Conservation (phyloP, 2,329 filamentous ascomycete species). For the Cordyceps militaris region DNA sequence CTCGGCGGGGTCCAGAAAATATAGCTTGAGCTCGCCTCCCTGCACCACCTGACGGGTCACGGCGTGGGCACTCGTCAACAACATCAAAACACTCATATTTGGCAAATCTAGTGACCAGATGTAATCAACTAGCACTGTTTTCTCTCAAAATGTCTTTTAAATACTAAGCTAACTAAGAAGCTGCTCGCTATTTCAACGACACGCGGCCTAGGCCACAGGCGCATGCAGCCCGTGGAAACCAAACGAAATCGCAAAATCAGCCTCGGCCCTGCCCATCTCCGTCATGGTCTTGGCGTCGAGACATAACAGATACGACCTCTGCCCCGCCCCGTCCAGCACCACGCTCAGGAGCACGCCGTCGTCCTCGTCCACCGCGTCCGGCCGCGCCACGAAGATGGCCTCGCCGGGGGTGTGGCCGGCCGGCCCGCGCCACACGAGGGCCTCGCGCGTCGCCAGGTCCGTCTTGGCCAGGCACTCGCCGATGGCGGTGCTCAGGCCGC, state of each 20-base stretch:
- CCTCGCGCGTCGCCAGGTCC: constrained; percentile 42
- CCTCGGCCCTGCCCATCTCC: constrained; percentile 53
- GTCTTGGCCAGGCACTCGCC: constrained; percentile 51
- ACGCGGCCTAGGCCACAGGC: neutral
- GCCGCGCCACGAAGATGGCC: constrained; percentile 48
- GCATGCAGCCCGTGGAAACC: constrained; percentile 49
- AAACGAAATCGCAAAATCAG: constrained; percentile 45
- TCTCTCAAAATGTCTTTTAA: too few species aligned
- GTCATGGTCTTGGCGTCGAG: constrained; percentile 49
- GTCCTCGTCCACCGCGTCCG: constrained; percentile 39
- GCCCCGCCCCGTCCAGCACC: constrained; percentile 47
- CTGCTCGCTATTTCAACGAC: neutral
- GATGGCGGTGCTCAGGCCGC: constrained; percentile 47
- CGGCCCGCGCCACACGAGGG: constrained; percentile 43
- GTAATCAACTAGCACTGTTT: too few species aligned
- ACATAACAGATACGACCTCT: constrained; percentile 53
- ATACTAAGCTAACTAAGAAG: too few species aligned
- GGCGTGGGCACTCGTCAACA: neutral
- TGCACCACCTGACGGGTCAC: too few species aligned
- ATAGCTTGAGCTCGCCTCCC: too few species aligned
- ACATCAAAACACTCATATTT: too few species aligned
- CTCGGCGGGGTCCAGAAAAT: neutral
- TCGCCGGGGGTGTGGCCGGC: constrained; percentile 55
- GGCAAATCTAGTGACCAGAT: too few species aligned
- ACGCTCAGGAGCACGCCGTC: constrained; percentile 50